phyloP scores from a whole-genome alignment of 2,329 filamentous ascomycete genomes.

The Apiospora marii region DNA sequence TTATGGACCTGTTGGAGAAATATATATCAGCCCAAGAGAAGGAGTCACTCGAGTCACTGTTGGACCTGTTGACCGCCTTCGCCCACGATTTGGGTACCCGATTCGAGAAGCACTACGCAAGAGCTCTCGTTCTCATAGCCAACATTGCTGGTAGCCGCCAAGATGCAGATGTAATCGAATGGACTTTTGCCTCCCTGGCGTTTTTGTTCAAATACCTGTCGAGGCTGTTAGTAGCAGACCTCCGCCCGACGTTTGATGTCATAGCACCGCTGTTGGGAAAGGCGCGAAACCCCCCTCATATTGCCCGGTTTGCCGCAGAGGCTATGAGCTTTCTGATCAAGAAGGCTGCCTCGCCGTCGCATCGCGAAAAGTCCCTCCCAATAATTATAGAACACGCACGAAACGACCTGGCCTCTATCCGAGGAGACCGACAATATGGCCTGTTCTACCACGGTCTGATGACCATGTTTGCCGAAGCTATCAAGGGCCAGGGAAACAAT shows the following conservation, averaged over 20 bases:
- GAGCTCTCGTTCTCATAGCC: constrained; percentile 77
- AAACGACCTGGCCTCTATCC: constrained; percentile 66
- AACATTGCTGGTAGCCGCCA: constrained; percentile 79
- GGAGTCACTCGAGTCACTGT: constrained; percentile 82
- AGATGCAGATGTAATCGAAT: constrained; percentile 91
- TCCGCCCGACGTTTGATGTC: constrained; percentile 83
- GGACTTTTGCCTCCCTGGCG: constrained; percentile 92
- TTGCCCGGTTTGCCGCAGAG: constrained; percentile 92
- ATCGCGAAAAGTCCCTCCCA: constrained; percentile 76
- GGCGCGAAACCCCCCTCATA: constrained; percentile 81
- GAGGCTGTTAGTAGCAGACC: constrained; percentile 82
- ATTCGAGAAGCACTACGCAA: constrained; percentile 88
- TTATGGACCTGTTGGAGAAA: constrained; percentile 78
- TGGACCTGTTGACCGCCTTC: constrained; percentile 90
- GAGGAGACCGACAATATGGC: constrained; percentile 63
- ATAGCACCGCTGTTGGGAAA: constrained; percentile 87
- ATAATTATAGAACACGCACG: constrained; percentile 77
- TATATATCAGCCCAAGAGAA: constrained; percentile 82
- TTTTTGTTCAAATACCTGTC: constrained; percentile 98
- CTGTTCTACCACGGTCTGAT: constrained; percentile 89
- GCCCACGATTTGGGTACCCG: constrained; percentile 89
- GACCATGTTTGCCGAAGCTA: constrained; percentile 88
- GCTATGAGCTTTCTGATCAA: constrained; percentile 92
- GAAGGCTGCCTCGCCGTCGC: constrained; percentile 82
- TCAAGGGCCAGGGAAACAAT: constrained; percentile 67